Evolutionary conservation across 345 rosid species (phyloP).

Genomic region (Eucalyptus tenuipes): DNA sequence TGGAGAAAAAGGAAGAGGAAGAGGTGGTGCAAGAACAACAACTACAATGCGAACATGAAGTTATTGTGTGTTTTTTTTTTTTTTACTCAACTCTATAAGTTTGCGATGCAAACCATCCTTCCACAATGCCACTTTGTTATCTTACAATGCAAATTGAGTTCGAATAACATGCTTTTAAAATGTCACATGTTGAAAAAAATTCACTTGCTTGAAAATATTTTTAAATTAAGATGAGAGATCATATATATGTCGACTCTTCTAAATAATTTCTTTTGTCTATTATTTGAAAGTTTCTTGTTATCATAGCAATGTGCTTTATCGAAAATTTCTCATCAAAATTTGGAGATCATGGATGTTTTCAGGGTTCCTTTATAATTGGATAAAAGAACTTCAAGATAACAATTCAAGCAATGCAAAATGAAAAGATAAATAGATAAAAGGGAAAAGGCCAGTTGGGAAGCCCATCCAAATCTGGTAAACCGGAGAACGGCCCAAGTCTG

Average conservation of each 20-base stretch:
- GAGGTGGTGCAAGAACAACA: not conserved
- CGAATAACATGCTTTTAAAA: not conserved
- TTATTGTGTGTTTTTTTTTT: not conserved
- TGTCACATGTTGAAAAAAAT: not conserved
- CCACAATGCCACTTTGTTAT: not conserved
- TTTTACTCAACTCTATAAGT: not conserved
- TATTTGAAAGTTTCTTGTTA: not conserved
- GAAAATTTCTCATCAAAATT: not conserved
- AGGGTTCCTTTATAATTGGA: not conserved
- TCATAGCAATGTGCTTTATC: not conserved
- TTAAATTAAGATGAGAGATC: not conserved
- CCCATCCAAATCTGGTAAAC: not conserved
- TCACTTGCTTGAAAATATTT: not conserved
- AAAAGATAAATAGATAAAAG: not conserved
- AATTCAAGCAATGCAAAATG: not conserved
- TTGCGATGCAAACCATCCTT: not conserved
- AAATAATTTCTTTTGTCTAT: not conserved
- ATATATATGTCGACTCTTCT: not conserved
- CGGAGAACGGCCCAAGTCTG: not conserved
- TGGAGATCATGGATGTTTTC: not conserved
- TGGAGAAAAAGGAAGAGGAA: not conserved
- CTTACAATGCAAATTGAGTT: not conserved
- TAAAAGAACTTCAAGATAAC: not conserved
- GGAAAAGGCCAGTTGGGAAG: not conserved
- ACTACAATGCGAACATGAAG: not conserved